Evolutionary conservation across 192 early-diverging fungal species (phyloP).

Genomic region (Umbelopsis vinacea): DNA sequence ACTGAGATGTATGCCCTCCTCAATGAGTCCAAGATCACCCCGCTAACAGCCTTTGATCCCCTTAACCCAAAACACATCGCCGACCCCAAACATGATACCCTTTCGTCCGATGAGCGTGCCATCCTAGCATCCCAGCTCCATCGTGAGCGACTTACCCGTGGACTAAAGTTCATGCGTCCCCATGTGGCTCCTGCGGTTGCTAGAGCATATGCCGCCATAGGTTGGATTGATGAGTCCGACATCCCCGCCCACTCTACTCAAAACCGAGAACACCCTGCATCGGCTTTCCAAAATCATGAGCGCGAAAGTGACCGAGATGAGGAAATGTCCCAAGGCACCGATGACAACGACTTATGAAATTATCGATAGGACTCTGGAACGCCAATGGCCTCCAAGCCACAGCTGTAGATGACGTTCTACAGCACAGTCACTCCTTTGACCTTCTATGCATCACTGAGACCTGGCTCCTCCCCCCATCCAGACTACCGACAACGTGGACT

Average conservation of each 20-base stretch:
- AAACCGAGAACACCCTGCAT: too few species aligned
- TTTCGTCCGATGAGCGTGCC: not conserved
- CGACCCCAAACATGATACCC: slow-evolving; percentile 11
- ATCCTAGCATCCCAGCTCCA: not conserved
- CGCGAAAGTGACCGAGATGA: too few species aligned
- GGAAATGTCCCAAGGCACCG: too few species aligned
- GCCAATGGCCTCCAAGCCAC: too few species aligned
- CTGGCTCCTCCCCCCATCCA: slow-evolving; percentile 28
- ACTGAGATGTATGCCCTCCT: not conserved
- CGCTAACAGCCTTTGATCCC: slow-evolving; percentile 11
- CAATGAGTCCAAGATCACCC: not conserved
- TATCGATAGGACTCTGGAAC: too few species aligned
- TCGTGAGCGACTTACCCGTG: not conserved
- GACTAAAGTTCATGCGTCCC: not conserved
- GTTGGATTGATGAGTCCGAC: too few species aligned
- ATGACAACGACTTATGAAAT: too few species aligned
- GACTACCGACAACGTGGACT: slow-evolving; percentile 19
- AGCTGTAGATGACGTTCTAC: slow-evolving; percentile 33
- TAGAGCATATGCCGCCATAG: too few species aligned
- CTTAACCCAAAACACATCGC: not conserved
- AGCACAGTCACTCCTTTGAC: slow-evolving; percentile 16
- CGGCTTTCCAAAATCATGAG: too few species aligned
- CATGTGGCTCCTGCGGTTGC: too few species aligned
- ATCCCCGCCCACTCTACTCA: too few species aligned
- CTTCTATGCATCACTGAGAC: slow-evolving; percentile 33